A percentile compares a stretch with the other conserved stretches of the same genome.
Evolutionary conservation across 805 yeast genomes (phyloP).

Genomic region (Cyberlindnera americana): DNA sequence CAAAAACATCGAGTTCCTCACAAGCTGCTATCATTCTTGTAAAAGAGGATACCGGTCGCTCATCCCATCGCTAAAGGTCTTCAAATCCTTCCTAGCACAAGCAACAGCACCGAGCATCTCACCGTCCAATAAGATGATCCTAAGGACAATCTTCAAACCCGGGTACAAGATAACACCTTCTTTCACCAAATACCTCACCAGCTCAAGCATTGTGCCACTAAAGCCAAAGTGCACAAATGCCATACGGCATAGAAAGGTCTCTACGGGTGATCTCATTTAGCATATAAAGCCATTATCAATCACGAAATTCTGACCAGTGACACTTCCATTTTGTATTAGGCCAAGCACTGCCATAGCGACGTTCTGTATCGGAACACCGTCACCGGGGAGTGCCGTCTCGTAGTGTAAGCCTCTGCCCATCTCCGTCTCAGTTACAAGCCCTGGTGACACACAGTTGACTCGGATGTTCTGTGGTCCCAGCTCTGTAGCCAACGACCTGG

Average conservation of each 20-base stretch:
- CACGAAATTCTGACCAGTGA: slow-evolving; percentile 31
- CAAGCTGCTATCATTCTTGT: slow-evolving; percentile 6
- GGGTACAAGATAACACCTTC: slow-evolving; percentile 1
- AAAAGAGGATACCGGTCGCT: slow-evolving; percentile 14
- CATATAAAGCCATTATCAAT: slow-evolving; percentile 30
- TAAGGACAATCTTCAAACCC: slow-evolving; percentile 10
- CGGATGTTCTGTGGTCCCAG: slow-evolving; percentile 48
- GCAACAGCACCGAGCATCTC: background rate
- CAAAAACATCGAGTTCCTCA: slow-evolving; percentile 9
- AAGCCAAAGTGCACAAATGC: background rate
- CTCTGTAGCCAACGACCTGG: slow-evolving; percentile 57
- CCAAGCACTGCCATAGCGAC: slow-evolving; percentile 24
- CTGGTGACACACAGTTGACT: slow-evolving; percentile 68
- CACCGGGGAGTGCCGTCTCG: slow-evolving; percentile 20
- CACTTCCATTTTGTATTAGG: slow-evolving; percentile 21
- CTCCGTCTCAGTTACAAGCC: slow-evolving; percentile 60
- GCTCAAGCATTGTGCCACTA: background rate
- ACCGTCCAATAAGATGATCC: slow-evolving; percentile 1
- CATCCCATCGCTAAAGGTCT: slow-evolving; percentile 15
- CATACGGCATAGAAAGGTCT: slow-evolving; percentile 11
- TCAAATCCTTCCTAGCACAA: slow-evolving; percentile 11
- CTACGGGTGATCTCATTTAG: slow-evolving; percentile 9
- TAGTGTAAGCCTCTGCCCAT: slow-evolving; percentile 37
- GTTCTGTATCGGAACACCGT: slow-evolving; percentile 20
- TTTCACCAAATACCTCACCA: background rate